These are phyloP conservation scores for Forsythia viridissima DNA, from an alignment of 257 asterid species.

Conservation along the genomic window DNA sequence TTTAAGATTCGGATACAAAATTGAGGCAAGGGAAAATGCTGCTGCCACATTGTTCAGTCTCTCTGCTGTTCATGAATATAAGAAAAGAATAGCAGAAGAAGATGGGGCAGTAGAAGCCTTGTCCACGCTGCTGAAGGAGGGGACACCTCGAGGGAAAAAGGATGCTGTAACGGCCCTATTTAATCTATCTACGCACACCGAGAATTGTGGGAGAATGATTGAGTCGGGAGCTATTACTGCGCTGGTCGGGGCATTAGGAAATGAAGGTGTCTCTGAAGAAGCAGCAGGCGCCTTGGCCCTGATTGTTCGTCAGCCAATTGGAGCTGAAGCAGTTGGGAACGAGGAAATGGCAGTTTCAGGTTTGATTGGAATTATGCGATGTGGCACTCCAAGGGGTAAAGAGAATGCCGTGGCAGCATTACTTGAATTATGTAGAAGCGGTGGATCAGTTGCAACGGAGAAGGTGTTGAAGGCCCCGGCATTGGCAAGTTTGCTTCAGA, in stretches of 20 bases:
- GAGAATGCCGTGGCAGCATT: slow-evolving; percentile 91
- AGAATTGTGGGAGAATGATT: slow-evolving; percentile 66
- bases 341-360: slow-evolving; percentile 68
- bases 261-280: slow-evolving; percentile 76
- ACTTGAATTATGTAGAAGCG: slow-evolving; percentile 77
- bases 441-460: slow-evolving; percentile 71
- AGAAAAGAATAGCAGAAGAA: slow-evolving; percentile 68
- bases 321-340: slow-evolving; percentile 73
- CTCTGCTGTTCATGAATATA: slow-evolving; percentile 86
- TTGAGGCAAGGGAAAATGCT: slow-evolving; percentile 88
- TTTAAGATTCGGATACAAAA: slow-evolving; percentile 64
- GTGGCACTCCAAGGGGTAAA: slow-evolving; percentile 82
- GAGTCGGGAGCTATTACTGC: slow-evolving; percentile 78
- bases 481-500: slow-evolving; percentile 66
- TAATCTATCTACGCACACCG: slow-evolving; percentile 73
- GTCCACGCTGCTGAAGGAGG: slow-evolving; percentile 57
- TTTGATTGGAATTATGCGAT: slow-evolving; percentile 72
- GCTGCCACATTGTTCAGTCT: slow-evolving; percentile 95
- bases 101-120: slow-evolving; percentile 80
- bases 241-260: slow-evolving; percentile 57
- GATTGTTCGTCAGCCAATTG: slow-evolving; percentile 70
- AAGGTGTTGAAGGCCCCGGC: slow-evolving; percentile 81
- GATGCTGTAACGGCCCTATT: slow-evolving; percentile 92
- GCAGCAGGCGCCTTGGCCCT: slow-evolving; percentile 91
- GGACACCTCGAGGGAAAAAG: slow-evolving; percentile 81